These are phyloP conservation scores for Hydrangea macrophylla DNA, from an alignment of 148 eudicot genomes.

Conservation along the genomic window DNA sequence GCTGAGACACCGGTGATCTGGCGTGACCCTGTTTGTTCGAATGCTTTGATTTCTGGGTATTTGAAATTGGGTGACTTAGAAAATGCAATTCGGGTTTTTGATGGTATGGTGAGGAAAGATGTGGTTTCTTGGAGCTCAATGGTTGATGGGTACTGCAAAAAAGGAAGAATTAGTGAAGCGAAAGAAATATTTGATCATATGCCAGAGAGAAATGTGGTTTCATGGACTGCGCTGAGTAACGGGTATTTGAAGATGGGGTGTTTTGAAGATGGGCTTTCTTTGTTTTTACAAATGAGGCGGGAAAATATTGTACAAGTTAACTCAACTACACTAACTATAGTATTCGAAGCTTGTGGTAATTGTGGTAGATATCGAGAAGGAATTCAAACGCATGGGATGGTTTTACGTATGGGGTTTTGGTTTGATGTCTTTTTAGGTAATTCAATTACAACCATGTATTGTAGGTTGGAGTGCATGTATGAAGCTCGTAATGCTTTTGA, in stretches of 20 bases:
- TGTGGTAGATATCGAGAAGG: conserved; percentile 40
- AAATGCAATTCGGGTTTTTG: conserved; percentile 39
- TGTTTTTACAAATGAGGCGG: conserved; percentile 50
- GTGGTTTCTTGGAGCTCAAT: conserved; percentile 70
- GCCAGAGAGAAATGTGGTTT: conserved; percentile 47
- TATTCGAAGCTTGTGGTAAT: conserved; percentile 55
- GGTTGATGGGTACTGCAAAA: conserved; percentile 55
- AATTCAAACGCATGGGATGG: conserved; percentile 53
- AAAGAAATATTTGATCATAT: conserved; percentile 41
- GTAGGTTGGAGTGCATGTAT: conserved; percentile 40
- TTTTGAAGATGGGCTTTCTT: conserved; percentile 44
- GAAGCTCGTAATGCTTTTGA: conserved; percentile 36
- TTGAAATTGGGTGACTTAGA: conserved; percentile 39
- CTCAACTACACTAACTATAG: conserved; percentile 37
- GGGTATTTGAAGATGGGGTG: conserved; percentile 42
- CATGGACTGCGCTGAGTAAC: conserved; percentile 61
- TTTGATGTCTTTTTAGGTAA: conserved; percentile 47
- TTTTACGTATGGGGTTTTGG: conserved; percentile 42
- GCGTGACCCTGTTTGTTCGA: conserved; percentile 61
- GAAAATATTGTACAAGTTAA: conserved; percentile 28
- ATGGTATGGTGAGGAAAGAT: conserved; percentile 47
- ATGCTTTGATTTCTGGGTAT: conserved; percentile 57
- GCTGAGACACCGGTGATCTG: conserved; percentile 29
- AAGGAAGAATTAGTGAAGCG: conserved; percentile 35
- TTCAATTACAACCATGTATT: conserved; percentile 55